These are phyloP conservation scores for Stagonosporopsis tanaceti DNA, from an alignment of 2,329 filamentous ascomycete species.

Conservation along the genomic window DNA sequence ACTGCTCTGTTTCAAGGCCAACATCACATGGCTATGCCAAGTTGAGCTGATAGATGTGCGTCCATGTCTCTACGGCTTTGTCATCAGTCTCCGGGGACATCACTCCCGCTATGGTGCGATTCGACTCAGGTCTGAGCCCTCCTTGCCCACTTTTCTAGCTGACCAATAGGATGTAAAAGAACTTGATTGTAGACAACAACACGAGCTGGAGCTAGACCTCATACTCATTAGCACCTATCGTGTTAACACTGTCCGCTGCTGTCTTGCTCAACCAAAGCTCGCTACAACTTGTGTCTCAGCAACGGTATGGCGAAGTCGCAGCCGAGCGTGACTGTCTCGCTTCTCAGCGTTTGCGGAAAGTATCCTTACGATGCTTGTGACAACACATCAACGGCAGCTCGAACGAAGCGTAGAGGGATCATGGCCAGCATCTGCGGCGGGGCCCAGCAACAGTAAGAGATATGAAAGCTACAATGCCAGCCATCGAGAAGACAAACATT, in stretches of 20 bases:
- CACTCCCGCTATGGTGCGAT: not conserved
- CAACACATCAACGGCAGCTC: not conserved
- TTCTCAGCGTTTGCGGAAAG: slow-evolving; percentile 7
- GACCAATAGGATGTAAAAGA: not conserved
- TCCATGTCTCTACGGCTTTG: not conserved
- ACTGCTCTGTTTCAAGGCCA: not conserved
- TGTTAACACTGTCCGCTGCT: not conserved
- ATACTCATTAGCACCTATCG: not conserved
- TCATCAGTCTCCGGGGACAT: not conserved
- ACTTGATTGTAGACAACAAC: not conserved
- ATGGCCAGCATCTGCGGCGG: not conserved
- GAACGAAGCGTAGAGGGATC: not conserved
- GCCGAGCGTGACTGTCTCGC: not conserved
- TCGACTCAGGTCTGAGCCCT: not conserved
- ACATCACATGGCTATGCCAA: not conserved
- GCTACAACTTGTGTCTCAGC: not conserved
- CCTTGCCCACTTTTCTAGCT: not conserved
- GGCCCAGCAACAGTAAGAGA: not conserved
- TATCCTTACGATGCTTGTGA: not conserved
- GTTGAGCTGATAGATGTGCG: not conserved
- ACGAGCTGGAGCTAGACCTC: not conserved
- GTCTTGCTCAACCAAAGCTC: not conserved
- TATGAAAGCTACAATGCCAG: not conserved
- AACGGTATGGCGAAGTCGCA: not conserved
- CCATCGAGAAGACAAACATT: not conserved